Base-by-base conservation (phyloP, 1,284 basidiomycete genomes). In the Coniferiporia weirii region DNA sequence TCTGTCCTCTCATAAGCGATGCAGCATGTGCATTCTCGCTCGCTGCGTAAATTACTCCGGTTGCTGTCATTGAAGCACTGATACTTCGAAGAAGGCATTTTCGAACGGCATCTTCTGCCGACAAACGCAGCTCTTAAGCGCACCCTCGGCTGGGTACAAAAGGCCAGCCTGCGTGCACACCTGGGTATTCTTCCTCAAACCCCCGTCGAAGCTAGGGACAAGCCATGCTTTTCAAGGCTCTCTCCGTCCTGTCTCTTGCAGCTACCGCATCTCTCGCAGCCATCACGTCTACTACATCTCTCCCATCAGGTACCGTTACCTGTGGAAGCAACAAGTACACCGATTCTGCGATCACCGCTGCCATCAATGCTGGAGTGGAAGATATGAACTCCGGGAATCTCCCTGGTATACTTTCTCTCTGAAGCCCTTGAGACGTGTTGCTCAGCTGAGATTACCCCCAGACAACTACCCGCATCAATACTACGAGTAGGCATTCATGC, bases 271-370 rank as follows among this genome's bases (percentile, higher is more conserved):
- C 35, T n/a, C 13, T 46, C 44, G 19, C 44, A 9, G 44, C 44
- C 49, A 32, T 19, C 12, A 3, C 22, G 27, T 4, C 17, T 17
- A 4, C n/a, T 3, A 34, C 55, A 15, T 43, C 67, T 4, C 65
- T 67, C 7, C 67, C 67, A 13, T 66, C 67, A 6, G 67, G 67
- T 47, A 66, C 64, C 22, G 67, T 68, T n/a, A 68, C 66, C 15
- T 68, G 67, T 57, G 67, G 67, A 19, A 64, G 60, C 59, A 65
- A 68, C 59, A 60, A 61, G 38, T 68, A 68, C 62, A 63, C 35
- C 45, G 63, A 60, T 9, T 66, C 65, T 19, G 63, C 60, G 3
- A 62, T 68, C 51, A 61, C 58, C 32, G 65, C 66, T 51, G 67
- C 67, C n/a, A 66, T 68, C 56, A 64, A 65, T 52, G 64, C 62